Evolutionary conservation across 805 yeast species (phyloP).

Genomic region (Myxozyma lipomycoides): DNA sequence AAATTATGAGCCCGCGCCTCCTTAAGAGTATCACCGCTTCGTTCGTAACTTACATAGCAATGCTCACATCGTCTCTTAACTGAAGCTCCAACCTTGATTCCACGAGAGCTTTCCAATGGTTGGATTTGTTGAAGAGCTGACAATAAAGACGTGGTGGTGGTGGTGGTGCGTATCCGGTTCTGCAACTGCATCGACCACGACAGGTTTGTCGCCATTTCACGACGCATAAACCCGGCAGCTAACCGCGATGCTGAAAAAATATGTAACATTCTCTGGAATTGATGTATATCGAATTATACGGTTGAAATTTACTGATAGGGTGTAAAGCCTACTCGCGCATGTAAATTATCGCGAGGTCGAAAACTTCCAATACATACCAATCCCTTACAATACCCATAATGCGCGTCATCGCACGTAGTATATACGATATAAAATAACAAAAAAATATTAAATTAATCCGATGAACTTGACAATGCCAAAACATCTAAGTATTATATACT

Average conservation of each 20-base stretch:
- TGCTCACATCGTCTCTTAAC: slow-evolving; percentile 91
- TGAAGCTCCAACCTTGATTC: slow-evolving; percentile 87
- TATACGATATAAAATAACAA: too few species aligned
- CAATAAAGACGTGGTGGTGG: background rate
- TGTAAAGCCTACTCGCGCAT: too few species aligned
- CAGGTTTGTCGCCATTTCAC: slow-evolving; percentile 3
- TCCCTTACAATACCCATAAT: too few species aligned
- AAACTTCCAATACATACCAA: too few species aligned
- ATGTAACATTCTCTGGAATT: slow-evolving; percentile 19
- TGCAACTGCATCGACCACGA: slow-evolving; percentile 14
- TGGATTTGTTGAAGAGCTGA: background rate
- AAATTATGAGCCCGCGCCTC: slow-evolving; percentile 9
- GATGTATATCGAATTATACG: too few species aligned
- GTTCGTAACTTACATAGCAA: slow-evolving; percentile 53
- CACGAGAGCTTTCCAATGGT: slow-evolving; percentile 42
- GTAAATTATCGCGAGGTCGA: too few species aligned
- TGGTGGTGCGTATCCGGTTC: background rate
- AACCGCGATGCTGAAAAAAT: slow-evolving; percentile 10
- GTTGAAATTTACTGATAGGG: too few species aligned
- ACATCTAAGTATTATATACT: too few species aligned
- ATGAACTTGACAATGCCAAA: too few species aligned
- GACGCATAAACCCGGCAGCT: slow-evolving; percentile 3
- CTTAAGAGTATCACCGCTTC: too few species aligned
- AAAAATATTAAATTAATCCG: too few species aligned
- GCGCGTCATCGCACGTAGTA: too few species aligned